These are phyloP conservation scores for Centaurea solstitialis DNA, from an alignment of 129 eudicot genomes.

Conservation along the genomic window DNA sequence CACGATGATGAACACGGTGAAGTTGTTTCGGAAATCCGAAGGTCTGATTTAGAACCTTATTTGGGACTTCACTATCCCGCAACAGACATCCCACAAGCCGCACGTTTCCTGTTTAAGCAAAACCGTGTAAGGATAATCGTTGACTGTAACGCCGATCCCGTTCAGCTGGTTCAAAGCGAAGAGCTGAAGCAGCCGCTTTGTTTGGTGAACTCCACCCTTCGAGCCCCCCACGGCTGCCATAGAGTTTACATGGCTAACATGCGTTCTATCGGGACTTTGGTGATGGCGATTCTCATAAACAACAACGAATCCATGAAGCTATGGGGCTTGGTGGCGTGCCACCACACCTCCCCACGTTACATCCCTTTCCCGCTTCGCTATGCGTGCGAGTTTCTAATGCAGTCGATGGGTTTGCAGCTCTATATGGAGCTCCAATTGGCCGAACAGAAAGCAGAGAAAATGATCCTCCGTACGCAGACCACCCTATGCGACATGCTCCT, in stretches of 20 bases:
- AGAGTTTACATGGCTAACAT: slow-evolving; percentile 65
- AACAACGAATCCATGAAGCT: slow-evolving; percentile 49
- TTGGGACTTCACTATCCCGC: slow-evolving; percentile 79
- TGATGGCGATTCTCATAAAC: slow-evolving; percentile 61
- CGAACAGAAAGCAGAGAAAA: slow-evolving; percentile 53
- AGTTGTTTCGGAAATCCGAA: slow-evolving; percentile 57
- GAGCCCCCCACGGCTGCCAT: slow-evolving; percentile 71
- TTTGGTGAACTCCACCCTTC: slow-evolving; percentile 70
- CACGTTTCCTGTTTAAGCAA: slow-evolving; percentile 71
- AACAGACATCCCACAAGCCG: slow-evolving; percentile 77
- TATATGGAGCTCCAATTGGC: slow-evolving; percentile 71
- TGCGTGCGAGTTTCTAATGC: slow-evolving; percentile 74
- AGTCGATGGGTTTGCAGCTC: slow-evolving; percentile 65
- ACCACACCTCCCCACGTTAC: slow-evolving; percentile 60
- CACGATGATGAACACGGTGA: slow-evolving; percentile 85
- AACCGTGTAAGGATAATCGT: slow-evolving; percentile 71
- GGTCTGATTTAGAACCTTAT: slow-evolving; percentile 66
- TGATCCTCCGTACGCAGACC: slow-evolving; percentile 55
- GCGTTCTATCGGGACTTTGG: slow-evolving; percentile 61
- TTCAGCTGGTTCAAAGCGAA: slow-evolving; percentile 47
- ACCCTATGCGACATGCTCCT: slow-evolving; percentile 72
- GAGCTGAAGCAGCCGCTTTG: slow-evolving; percentile 54
- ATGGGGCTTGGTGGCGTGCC: slow-evolving; percentile 83
- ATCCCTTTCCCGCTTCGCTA: slow-evolving; percentile 64
- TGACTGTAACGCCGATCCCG: slow-evolving; percentile 47